Conservation (phyloP, 1,284 basidiomycete genomes). For the Xerocomus cyaneibrunnescens region DNA sequence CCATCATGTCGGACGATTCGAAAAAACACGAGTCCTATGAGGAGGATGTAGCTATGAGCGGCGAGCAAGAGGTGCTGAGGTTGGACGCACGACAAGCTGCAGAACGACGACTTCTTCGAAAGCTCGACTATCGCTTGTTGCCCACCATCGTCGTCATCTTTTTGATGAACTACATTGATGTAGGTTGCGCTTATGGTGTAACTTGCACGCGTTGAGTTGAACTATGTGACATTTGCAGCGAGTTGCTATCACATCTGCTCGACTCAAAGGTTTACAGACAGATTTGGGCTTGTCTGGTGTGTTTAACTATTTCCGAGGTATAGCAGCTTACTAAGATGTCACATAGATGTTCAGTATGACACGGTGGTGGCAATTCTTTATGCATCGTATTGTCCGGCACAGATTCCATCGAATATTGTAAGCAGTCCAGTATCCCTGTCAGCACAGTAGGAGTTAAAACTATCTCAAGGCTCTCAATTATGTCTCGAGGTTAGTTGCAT, state of each 20-base stretch:
- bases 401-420: constrained; percentile 4
- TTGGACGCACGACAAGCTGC: background rate
- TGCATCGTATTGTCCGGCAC: background rate
- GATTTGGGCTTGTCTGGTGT: background rate
- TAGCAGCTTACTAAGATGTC: background rate
- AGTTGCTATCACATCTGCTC: background rate
- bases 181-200: too few species aligned
- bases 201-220: too few species aligned
- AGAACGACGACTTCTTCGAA: background rate
- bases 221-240: background rate
- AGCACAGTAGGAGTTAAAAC: background rate
- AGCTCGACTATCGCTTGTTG: background rate
- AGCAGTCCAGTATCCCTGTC: background rate
- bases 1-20: background rate
- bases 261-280: background rate
- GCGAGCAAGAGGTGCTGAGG: background rate
- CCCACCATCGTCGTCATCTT: constrained; percentile 1
- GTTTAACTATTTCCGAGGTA: too few species aligned
- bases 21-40: background rate
- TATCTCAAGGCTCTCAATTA: background rate
- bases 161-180: constrained; percentile 4
- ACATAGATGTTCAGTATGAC: background rate
- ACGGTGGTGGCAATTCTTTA: background rate
- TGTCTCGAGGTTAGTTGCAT: background rate
- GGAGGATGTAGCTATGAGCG: background rate